These are phyloP conservation scores for Mrakia gelida DNA, from an alignment of 768 basidiomycete species.

Conservation along the genomic window DNA sequence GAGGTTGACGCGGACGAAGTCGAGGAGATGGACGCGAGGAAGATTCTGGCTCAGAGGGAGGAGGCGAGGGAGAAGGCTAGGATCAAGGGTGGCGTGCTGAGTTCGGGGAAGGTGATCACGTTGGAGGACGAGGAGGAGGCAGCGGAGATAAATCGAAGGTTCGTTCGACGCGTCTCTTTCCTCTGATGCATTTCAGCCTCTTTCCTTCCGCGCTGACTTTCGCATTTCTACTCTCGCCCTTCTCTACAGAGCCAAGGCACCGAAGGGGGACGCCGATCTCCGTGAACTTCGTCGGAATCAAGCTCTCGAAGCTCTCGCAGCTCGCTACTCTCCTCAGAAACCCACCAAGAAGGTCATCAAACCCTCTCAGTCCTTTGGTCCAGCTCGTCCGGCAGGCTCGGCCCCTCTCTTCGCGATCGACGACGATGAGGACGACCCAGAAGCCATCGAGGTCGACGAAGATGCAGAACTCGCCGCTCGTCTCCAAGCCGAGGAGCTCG, in stretches of 20 bases:
- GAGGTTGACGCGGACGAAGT: constrained; percentile 24
- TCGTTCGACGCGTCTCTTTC: background rate
- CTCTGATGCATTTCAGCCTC: background rate
- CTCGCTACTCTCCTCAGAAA: constrained; percentile 51
- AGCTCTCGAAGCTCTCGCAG: constrained; percentile 59
- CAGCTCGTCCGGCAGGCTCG: constrained; percentile 42
- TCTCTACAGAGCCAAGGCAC: constrained; percentile 16
- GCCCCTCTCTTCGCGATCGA: constrained; percentile 57
- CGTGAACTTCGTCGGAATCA: constrained; percentile 59
- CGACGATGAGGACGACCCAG: constrained; percentile 51
- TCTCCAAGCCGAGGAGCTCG: constrained; percentile 6
- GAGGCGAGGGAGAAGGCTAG: constrained; percentile 38
- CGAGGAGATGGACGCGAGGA: constrained; percentile 18
- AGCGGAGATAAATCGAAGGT: constrained; percentile 12
- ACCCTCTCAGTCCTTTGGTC: constrained; percentile 32
- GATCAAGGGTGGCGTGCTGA: constrained; percentile 30
- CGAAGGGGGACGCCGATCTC: constrained; percentile 57
- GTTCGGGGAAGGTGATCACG: background rate
- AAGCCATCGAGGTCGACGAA: background rate
- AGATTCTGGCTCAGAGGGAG: background rate
- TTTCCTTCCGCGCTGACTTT: background rate
- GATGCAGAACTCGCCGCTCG: background rate
- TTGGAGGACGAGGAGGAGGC: constrained; percentile 8
- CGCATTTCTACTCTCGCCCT: background rate
- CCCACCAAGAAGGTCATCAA: constrained; percentile 4